phyloP scores from a whole-genome alignment of 2,329 filamentous ascomycete genomes.

The Juglanconis oblonga region DNA sequence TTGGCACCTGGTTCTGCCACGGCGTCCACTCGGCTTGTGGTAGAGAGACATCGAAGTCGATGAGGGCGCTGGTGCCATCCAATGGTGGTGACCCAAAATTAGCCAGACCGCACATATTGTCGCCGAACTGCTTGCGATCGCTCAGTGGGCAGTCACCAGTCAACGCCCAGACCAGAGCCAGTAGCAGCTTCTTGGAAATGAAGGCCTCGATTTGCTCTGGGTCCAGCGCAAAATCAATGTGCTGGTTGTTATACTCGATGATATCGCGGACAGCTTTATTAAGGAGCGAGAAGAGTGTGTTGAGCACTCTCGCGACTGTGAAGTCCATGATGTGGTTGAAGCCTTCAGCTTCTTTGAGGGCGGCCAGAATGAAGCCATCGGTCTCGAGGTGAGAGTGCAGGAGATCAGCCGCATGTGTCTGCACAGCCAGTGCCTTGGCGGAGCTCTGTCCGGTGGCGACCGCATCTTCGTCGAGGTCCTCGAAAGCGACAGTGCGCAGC shows the following conservation, averaged over 20 bases:
- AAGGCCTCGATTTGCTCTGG: constrained; percentile 86
- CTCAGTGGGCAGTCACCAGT: constrained; percentile 88
- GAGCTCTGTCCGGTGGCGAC: constrained; percentile 72
- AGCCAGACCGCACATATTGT: constrained; percentile 76
- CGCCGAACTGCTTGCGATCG: constrained; percentile 87
- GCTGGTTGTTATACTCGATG: constrained; percentile 93
- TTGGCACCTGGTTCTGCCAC: constrained; percentile 94
- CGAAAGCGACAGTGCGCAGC: constrained; percentile 79
- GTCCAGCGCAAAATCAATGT: constrained; percentile 90
- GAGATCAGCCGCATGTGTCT: constrained; percentile 75
- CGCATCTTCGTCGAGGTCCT: constrained; percentile 92
- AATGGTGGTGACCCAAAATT: constrained; percentile 82
- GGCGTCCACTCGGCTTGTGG: constrained; percentile 85
- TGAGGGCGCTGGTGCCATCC: constrained; percentile 77
- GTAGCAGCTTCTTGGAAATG: constrained; percentile 87
- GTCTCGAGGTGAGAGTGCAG: constrained; percentile 71
- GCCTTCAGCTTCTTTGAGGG: constrained; percentile 69
- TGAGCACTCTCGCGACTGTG: constrained; percentile 84
- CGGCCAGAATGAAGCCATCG: constrained; percentile 77
- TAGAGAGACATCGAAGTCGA: constrained; percentile 89
- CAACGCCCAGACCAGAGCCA: constrained; percentile 92
- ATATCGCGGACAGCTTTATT: constrained; percentile 92
- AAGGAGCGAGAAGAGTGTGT: constrained; percentile 89
- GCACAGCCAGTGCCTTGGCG: constrained; percentile 74
- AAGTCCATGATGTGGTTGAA: constrained; percentile 99